Percentiles rank a stretch among this genome's conserved stretches.
Evolutionary conservation across 2,329 filamentous ascomycete genomes (phyloP).

Genomic region (Fusarium incarnatum): DNA sequence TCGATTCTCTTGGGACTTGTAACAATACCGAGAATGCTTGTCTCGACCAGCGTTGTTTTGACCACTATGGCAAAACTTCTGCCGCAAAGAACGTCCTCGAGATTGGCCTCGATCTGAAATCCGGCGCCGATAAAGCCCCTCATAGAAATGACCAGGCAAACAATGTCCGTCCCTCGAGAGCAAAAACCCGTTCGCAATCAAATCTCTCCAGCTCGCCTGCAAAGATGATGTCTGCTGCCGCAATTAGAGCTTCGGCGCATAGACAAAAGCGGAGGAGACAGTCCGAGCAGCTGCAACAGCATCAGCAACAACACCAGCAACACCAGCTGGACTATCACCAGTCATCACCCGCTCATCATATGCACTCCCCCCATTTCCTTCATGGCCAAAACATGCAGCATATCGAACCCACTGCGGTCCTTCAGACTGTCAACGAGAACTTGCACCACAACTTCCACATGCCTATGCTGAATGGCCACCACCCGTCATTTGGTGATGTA

Average conservation of each 20-base stretch:
- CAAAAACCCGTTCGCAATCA: slow-evolving; percentile 28
- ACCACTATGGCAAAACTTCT: slow-evolving; percentile 40
- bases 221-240: slow-evolving; percentile 17
- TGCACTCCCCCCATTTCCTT: slow-evolving; percentile 30
- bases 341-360: slow-evolving; percentile 26
- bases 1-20: slow-evolving; percentile 46
- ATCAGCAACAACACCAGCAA: slow-evolving; percentile 14
- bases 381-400: slow-evolving; percentile 29
- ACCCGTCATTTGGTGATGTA: slow-evolving; percentile 31
- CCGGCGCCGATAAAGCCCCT: background rate
- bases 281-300: slow-evolving; percentile 16
- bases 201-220: slow-evolving; percentile 19
- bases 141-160: slow-evolving; percentile 12
- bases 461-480: slow-evolving; percentile 16
- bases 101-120: slow-evolving; percentile 35
- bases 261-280: slow-evolving; percentile 38
- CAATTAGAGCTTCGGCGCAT: slow-evolving; percentile 27
- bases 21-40: slow-evolving; percentile 51
- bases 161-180: slow-evolving; percentile 15
- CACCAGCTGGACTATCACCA: slow-evolving; percentile 30
- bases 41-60: slow-evolving; percentile 47
- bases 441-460: slow-evolving; percentile 36
- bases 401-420: slow-evolving; percentile 38
- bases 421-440: slow-evolving; percentile 39
- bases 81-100: slow-evolving; percentile 25